Evolutionary conservation across 2,329 filamentous ascomycete genomes (phyloP), one percentile per base, ranked within the genome.

Genomic region (Alternaria gaisen): DNA sequence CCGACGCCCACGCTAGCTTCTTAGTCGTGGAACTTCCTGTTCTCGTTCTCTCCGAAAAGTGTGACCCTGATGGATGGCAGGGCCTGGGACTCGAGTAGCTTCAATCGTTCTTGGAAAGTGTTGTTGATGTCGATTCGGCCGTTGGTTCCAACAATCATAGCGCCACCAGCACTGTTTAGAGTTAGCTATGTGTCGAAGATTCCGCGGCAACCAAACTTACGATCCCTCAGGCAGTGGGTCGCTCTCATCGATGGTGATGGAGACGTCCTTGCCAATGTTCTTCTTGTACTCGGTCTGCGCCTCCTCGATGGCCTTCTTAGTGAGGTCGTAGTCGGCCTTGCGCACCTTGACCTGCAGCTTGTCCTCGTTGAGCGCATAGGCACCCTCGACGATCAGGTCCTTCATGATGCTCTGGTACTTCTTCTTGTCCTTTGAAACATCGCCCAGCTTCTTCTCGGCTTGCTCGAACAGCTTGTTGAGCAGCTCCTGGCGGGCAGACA

Each of bases 91-190:
- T 97, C 91, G 67, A 98, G 88, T 63, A 98, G 85, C 74, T 87
- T 87, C 80, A 99, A 85, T 69, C 95, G 90, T 78, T 97, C 91
- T 79, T 98, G 95, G 71, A 98, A 91, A 56, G 95, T 98, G 85
- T 99, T 98, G 87, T 97, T 94, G 80, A 99, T 94, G 74, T 97
- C 93, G 78, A 99, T 98, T 86, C 94, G 97, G 78, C 95, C 95
- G 67, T 85, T 86, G 69, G 91, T 90, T 67, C 94, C 93, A 56
- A 97, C 82, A 67, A 99, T 88, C 60, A 87, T 79, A 59, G 97
- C 85, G 72, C 95, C 95, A 62, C 95, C 95, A 61, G 93, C 86
- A 74, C 95, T 98, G 70, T 52, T 30, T 22, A 5, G 8, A 48
- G 54, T 75, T 57, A 71, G 66, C 34, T 22, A 12, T 20, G 1